Evolutionary conservation across 2,329 filamentous ascomycete genomes (phyloP).

Genomic region (Lasiodiplodia citricola): DNA sequence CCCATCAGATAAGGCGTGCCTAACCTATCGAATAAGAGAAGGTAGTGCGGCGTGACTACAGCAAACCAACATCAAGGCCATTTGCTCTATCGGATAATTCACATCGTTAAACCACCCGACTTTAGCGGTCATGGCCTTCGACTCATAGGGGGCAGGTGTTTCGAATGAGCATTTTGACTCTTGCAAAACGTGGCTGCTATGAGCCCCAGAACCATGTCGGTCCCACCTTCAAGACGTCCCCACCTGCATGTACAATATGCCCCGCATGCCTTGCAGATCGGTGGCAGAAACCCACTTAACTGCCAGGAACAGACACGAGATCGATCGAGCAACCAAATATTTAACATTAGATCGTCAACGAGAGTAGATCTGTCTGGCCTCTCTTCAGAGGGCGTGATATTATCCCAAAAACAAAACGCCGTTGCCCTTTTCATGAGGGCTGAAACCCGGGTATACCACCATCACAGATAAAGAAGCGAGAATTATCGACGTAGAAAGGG

Average conservation of each 20-base stretch:
- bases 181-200: not conserved
- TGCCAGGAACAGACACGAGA: not conserved
- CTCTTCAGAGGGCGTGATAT: not conserved
- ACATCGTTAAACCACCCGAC: not conserved
- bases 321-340: not conserved
- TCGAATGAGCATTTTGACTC: not conserved
- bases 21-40: not conserved
- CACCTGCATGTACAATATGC: not conserved
- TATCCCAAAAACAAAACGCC: not conserved
- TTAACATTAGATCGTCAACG: constrained; percentile 10
- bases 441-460: constrained; percentile 19
- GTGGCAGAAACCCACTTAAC: not conserved
- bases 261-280: not conserved
- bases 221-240: not conserved
- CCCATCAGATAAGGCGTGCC: not conserved
- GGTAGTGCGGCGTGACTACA: not conserved
- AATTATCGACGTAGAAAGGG: constrained; percentile 6
- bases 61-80: not conserved
- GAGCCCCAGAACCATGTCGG: not conserved
- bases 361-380: constrained; percentile 5
- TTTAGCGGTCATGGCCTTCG: not conserved
- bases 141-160: not conserved
- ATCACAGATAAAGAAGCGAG: not conserved
- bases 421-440: not conserved
- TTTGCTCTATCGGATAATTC: not conserved